Base-by-base conservation (phyloP, 2,329 filamentous ascomycete genomes). In the Aspergillus sp. region DNA sequence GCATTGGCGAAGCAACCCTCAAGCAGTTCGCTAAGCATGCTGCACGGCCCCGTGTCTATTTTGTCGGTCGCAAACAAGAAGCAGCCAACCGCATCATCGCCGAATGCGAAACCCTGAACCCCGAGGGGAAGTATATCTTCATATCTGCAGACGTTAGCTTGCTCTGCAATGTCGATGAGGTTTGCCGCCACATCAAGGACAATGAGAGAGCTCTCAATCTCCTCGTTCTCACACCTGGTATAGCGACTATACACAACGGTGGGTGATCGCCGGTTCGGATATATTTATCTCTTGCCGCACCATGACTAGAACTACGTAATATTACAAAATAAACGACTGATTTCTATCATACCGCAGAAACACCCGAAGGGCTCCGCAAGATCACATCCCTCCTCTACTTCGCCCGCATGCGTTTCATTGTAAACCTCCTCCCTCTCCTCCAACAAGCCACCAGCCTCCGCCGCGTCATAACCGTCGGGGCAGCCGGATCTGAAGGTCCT, bases 381-480 rank as follows among this genome's bases (percentile, higher is more conserved):
- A 76, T 81, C 23, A 77, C 80, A 15, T 77, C 82, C 6, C 76
- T 88, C n/a, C 74, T 76, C 13, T 84, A 83, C 72, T 87, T 88
- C 71, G 78, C 82, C 5, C 85, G 86, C 19, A 78, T 82, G 59
- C 83, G 84, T 38, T 84, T 88, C 64, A 79, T 83, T 12, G 58
- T 78, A 51, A 85, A 86, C 58, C 79, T 89, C 0, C 80, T 88
- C 7, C 86, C 87, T 0, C 78, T 82, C 0, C 75, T 89, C 2
- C 75, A 77, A 13, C 67, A 66, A 15, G 56, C 57, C 2, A 30
- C 47, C 10, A 10, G 17, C 8, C 25, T 51, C 17, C 47, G 53
- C 1, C 54, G 58, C 5, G 54, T 60, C 4, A n/a, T 60, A 15
- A 52, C 45, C 1, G 48, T 60, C 12, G 47, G 30, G n/a, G 48